Evolutionary conservation across 441 rosid species (phyloP).

Genomic region (Mallotus japonicus): DNA sequence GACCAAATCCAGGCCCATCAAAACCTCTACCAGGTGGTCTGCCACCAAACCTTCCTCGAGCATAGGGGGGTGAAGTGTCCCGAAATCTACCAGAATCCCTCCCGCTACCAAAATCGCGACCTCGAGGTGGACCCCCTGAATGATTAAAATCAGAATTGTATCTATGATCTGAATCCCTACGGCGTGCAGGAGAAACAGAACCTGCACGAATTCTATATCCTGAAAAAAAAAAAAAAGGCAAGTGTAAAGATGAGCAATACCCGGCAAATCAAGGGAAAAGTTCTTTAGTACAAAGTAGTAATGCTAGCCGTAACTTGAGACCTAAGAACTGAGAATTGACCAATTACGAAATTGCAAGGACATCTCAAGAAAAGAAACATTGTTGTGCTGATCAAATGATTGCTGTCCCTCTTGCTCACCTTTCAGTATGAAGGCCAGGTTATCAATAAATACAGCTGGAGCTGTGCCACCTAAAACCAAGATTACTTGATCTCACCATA

Average conservation of each 20-base stretch:
- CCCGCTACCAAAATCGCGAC: slow-evolving; percentile 51
- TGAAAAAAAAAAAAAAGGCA: slow-evolving; percentile 36
- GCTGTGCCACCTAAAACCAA: slow-evolving; percentile 23
- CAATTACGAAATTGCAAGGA: slow-evolving; percentile 22
- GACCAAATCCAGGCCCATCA: slow-evolving; percentile 60
- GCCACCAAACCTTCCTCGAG: slow-evolving; percentile 62
- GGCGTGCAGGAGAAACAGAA: slow-evolving; percentile 69
- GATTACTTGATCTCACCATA: slow-evolving; percentile 26
- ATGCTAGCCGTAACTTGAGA: slow-evolving; percentile 18
- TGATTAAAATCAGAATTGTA: slow-evolving; percentile 58
- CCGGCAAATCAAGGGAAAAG: slow-evolving; percentile 14
- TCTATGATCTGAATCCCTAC: slow-evolving; percentile 51
- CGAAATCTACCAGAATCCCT: slow-evolving; percentile 69
- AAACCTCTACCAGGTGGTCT: slow-evolving; percentile 65
- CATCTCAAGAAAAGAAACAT: slow-evolving; percentile 23
- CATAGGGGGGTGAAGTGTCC: slow-evolving; percentile 61
- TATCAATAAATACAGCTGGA: slow-evolving; percentile 15
- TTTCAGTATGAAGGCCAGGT: slow-evolving; percentile 18
- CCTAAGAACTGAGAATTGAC: slow-evolving; percentile 29
- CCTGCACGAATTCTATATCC: slow-evolving; percentile 76
- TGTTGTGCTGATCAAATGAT: slow-evolving; percentile 14
- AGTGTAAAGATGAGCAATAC: slow-evolving; percentile 32
- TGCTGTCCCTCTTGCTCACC: slow-evolving; percentile 25
- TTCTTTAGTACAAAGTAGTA: slow-evolving; percentile 20
- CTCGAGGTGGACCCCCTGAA: slow-evolving; percentile 44